phyloP scores from a whole-genome alignment of 2,329 filamentous ascomycete species.

The Verticillium dahliae region DNA sequence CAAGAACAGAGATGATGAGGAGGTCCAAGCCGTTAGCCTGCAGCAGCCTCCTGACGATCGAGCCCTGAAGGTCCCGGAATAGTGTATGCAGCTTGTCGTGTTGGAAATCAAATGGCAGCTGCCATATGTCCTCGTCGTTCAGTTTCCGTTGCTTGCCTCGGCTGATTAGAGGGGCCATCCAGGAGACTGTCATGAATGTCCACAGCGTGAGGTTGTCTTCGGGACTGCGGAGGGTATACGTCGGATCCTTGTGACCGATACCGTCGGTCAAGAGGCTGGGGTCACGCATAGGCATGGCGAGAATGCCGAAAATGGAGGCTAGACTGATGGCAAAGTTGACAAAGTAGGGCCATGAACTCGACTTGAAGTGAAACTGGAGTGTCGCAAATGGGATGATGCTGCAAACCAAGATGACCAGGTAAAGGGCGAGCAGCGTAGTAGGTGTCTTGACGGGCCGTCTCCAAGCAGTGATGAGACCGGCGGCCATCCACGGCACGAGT shows the following conservation, averaged over 20 bases:
- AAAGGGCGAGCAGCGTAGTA: conserved; percentile 30
- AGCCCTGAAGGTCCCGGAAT: conserved; percentile 68
- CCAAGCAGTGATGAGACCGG: conserved; percentile 26
- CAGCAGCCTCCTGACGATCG: conserved; percentile 63
- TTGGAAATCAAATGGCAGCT: conserved; percentile 73
- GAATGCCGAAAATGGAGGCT: conserved; percentile 22
- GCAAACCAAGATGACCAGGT: conserved; percentile 25
- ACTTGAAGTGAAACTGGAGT: not conserved
- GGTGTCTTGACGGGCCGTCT: conserved; percentile 35
- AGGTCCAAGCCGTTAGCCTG: conserved; percentile 76
- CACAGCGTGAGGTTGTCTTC: conserved; percentile 76
- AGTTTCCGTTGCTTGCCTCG: conserved; percentile 60
- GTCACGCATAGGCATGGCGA: conserved; percentile 66
- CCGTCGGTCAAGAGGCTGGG: conserved; percentile 42
- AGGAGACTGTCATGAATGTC: conserved; percentile 80
- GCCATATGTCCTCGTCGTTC: conserved; percentile 76
- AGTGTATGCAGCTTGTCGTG: conserved; percentile 67
- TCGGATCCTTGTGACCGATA: conserved; percentile 53
- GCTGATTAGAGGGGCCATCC: conserved; percentile 70
- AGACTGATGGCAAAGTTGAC: conserved; percentile 15
- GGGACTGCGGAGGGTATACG: conserved; percentile 55
- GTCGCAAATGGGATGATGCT: conserved; percentile 11
- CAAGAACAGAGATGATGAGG: conserved; percentile 57
- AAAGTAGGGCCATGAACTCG: conserved; percentile 14
- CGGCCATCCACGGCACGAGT: conserved; percentile 30